Evolutionary conservation across 2,329 filamentous ascomycete species (phyloP), one percentile per base, ranked within the genome.

Genomic region (Microdochium paspali): DNA sequence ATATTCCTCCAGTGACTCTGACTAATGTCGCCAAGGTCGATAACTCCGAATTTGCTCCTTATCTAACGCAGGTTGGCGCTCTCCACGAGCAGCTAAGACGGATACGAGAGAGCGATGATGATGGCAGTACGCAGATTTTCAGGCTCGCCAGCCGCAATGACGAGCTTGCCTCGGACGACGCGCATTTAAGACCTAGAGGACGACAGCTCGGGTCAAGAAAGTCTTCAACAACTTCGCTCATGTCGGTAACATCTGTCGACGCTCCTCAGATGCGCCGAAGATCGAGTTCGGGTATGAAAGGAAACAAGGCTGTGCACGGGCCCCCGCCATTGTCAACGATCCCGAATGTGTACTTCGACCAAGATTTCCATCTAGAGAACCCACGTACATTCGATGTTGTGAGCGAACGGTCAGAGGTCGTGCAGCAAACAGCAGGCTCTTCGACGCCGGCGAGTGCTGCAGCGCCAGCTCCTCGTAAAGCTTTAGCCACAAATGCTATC

Each of bases 301-400:
- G 68, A 48, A 79, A 79, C 57, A 80, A 83, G 54, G 74, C 74
- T 35, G 66, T 76, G 1, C 85, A 90, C 50, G 85, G 85, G 0
- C 82, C 87, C 1, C 89, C 93, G 1, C 93, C 90, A 0, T 64
- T 98, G 24, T 93, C 90, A 4, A 97, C 90, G 0, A 95, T 98
- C 40, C 93, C 93, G 0, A 79, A 72, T 44, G 87, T 98, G 10
- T 98, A 97, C 61, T 96, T 96, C 56, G 93, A 97, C 47, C 87
- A 95, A 28, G 84, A 90, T 56, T 98, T 98, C 56, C 91, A 89
- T 58, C 77, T 98, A 7, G 93, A 98, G 61, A 97, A 98, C 53
- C 93, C 93, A 0, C 81, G 93, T 45, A 97, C 87, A 0, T 98
- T 98, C 61, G 93, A 98, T 62, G 82, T 97, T 24, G 90, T 98